Base-by-base conservation (phyloP, 2,329 filamentous ascomycete species). In the Tolypocladium tundrense region DNA sequence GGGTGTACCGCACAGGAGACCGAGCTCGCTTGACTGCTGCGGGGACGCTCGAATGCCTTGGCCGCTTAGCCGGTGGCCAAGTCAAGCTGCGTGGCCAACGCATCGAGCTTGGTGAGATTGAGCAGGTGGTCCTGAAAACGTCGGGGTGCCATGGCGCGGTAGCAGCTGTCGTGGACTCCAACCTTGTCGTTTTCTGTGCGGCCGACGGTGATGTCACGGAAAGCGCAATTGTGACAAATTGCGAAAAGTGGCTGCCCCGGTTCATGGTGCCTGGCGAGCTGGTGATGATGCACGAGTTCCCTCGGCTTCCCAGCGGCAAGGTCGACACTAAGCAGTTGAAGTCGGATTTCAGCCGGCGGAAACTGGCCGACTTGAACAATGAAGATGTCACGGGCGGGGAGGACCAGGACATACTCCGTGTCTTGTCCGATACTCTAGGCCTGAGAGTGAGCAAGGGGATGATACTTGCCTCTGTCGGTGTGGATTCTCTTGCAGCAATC, bases 21-120 rank as follows among this genome's bases (percentile, higher is more conserved):
- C 90, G 88, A 67, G 92, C 88, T 5, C 80, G 82, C 27, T 78
- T 96, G 54, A 79, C 81, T 2, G 64, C 77, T 0, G 79, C 88
- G 60, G 90, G 91, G 1, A 82, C 79, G 0, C 77, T 97, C n/a
- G 88, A 96, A 69, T 95, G 90, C 66, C 78, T 92, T 40, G 92
- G 92, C 0, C 86, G 92, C 13, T 86, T 96, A 14, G 82, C 83
- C 2, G 83, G 84, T 54, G 91, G 90, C 0, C 92, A 97, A 70
- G 86, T 96, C 55, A 96, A 96, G 71, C 77, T 96, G 9, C 82
- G 91, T 56, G 91, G 91, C 1, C 91, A 96, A 70, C 80, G 91
- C 54, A 82, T 95, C 55, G 88, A 94, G 66, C 81, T 94, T 5
- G 88, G 88, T 0, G 90, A 92, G 66, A 79, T 91, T 24, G 89